Evolutionary conservation across 2,329 filamentous ascomycete species (phyloP), one percentile per base, ranked within the genome.

Genomic region (Aspergillus sojae): DNA sequence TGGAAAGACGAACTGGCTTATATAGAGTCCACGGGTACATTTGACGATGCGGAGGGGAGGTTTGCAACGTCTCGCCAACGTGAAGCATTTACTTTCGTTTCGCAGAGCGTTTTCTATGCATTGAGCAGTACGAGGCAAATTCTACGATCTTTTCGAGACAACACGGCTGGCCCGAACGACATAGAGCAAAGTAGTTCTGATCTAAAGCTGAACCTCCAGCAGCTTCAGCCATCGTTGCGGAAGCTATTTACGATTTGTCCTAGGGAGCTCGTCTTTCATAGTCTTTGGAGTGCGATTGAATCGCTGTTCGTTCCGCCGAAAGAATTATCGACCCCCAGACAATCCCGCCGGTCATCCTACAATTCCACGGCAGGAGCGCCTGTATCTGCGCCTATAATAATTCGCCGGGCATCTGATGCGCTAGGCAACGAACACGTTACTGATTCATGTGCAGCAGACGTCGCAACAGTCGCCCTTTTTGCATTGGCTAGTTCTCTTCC

Each of bases 21-120:
- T 50, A 76, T 79, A 58, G 74, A 80, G 53, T 70, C 64, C 5
- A 70, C 71, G 53, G 78, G 78, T 11, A 76, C 70, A 46, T 75
- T 75, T 46, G 77, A 80, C 11, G 72, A 75, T 32, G 72, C 74
- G 6, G 74, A 78, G 32, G 79, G 77, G 77, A 69, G 66, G 50
- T 76, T 74, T 68, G 76, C 78, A 52, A 77, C 77, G n/a, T 61
- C 64, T 45, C 70, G 70, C 5, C 78, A 80, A 62, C 75, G 76
- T 21, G 67, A 75, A 50, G 74, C 70, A 19, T 80, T 78, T 57
- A 71, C 77, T 5, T 82, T 82, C 63, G 64, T 82, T 57, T 72
- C 75, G 9, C 81, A 83, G 64, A 82, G 80, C 60, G 73, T 82
- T 1, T 79, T 77, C 62, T 83, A 78, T 64, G 74, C 79, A 16